Evolutionary conservation across 768 basidiomycete genomes (phyloP), one percentile per base, ranked within the genome.

Genomic region (Clitopilus hobsonii): DNA sequence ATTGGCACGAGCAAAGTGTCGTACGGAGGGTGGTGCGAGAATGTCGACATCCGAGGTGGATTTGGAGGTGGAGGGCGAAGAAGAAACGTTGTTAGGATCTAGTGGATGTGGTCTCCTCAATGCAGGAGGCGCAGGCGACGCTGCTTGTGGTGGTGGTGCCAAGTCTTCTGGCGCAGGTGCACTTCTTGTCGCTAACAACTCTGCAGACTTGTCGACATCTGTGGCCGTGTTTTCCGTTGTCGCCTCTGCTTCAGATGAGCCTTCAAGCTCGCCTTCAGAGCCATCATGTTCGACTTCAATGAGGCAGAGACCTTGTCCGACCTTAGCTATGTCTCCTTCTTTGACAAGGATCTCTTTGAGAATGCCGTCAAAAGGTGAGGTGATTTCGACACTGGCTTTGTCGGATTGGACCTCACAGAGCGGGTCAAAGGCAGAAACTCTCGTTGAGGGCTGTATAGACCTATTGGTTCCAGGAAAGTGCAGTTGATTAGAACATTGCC

Each of bases 311-410:
- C 83, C 84, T 18, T 79, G 71, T 27, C 93, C 91, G 16, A 94
- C 92, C 64, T 91, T 91, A 18, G 89, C 90, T 16, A 94, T 78
- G 64, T 91, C 82, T 18, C 92, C 92, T 65, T 91, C 90, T 59
- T 85, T 71, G 16, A 92, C 90, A 1, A 91, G 74, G 5, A 94
- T 69, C 58, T 88, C 79, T 57, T 79, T 84, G 48, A 94, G 73
- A 27, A 84, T 72, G 5, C 92, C 92, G 38, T 92, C 87, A 62
- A 80, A 93, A 1, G 92, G 92, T 54, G 86, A 88, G 2, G 92
- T 94, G 54, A 95, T 93, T 68, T 94, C 92, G 23, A 94, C 91
- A 68, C 84, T 88, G 1, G 91, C 91, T 68, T 94, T 94, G 79
- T 94, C 91, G 58, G 86, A 88, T 71, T 93, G 91, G 2, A 94